phyloP scores from a whole-genome alignment of 2,329 filamentous ascomycete species.

The Cladosporium colombiae region DNA sequence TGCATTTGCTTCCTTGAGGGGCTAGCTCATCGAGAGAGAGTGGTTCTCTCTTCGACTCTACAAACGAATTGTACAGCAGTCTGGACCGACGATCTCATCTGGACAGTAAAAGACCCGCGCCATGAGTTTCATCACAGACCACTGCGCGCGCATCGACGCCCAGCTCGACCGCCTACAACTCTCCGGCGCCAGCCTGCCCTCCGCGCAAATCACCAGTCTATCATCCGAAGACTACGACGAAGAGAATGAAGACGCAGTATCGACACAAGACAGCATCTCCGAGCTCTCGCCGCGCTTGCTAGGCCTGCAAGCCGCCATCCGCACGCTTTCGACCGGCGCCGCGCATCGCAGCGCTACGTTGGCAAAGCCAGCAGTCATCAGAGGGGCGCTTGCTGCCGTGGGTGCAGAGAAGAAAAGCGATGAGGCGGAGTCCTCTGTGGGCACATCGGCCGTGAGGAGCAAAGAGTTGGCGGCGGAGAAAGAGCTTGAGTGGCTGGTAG shows the following conservation, averaged over 20 bases:
- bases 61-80: background rate
- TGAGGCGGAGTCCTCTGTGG: slow-evolving; percentile 16
- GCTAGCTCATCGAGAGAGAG: background rate
- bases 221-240: background rate
- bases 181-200: slow-evolving; percentile 25
- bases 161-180: slow-evolving; percentile 61
- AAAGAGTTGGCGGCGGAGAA: slow-evolving; percentile 58
- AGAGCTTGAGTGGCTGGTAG: slow-evolving; percentile 86
- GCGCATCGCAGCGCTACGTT: slow-evolving; percentile 23
- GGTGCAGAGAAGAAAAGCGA: slow-evolving; percentile 21
- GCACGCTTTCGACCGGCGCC: slow-evolving; percentile 30
- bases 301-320: slow-evolving; percentile 36
- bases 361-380: slow-evolving; percentile 7
- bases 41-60: background rate
- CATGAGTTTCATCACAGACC: slow-evolving; percentile 45
- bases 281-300: slow-evolving; percentile 31
- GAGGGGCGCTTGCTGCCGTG: slow-evolving; percentile 9
- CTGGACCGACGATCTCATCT: background rate
- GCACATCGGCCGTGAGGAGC: slow-evolving; percentile 21
- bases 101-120: background rate
- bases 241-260: background rate
- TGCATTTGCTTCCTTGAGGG: background rate
- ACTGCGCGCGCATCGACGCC: slow-evolving; percentile 58
- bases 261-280: background rate
- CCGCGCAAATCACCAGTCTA: slow-evolving; percentile 1